These are phyloP conservation scores for Selaginella moellendorffii DNA, from an alignment of 75 land plant genomes.

Conservation along the genomic window DNA sequence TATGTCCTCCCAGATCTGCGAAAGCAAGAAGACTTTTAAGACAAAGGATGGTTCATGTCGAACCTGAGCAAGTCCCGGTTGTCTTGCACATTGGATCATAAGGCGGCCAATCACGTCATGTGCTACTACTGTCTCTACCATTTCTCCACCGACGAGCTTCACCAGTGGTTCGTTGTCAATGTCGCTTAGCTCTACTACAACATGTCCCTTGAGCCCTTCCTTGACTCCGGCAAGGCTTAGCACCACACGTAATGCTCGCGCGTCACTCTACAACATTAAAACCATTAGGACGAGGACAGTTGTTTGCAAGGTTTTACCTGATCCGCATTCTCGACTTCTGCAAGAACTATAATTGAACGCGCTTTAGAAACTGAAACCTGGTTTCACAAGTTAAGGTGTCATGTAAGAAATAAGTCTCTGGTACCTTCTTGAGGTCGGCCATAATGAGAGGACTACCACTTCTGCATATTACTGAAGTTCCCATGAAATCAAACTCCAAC, in stretches of 20 bases:
- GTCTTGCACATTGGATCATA: not conserved
- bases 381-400: no score
- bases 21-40: not conserved
- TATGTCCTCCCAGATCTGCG: not conserved
- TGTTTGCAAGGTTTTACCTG: slow-evolving; percentile 26
- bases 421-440: slow-evolving; percentile 59
- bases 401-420: not conserved
- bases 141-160: not conserved
- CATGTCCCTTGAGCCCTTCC: not conserved
- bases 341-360: slow-evolving; percentile 70
- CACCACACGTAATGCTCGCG: not conserved
- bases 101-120: not conserved
- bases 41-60: no score
- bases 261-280: not conserved
- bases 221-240: not conserved
- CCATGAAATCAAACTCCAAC: slow-evolving; percentile 73
- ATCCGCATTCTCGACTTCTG: slow-evolving; percentile 72
- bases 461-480: slow-evolving; percentile 65
- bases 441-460: slow-evolving; percentile 71
- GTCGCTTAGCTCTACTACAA: not conserved
- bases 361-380: slow-evolving; percentile 85
- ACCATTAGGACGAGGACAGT: not conserved
- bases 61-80: not conserved
- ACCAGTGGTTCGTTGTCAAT: not conserved
- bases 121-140: not conserved